phyloP scores from a whole-genome alignment of 1,284 basidiomycete species.

The Agroathelia rolfsii region DNA sequence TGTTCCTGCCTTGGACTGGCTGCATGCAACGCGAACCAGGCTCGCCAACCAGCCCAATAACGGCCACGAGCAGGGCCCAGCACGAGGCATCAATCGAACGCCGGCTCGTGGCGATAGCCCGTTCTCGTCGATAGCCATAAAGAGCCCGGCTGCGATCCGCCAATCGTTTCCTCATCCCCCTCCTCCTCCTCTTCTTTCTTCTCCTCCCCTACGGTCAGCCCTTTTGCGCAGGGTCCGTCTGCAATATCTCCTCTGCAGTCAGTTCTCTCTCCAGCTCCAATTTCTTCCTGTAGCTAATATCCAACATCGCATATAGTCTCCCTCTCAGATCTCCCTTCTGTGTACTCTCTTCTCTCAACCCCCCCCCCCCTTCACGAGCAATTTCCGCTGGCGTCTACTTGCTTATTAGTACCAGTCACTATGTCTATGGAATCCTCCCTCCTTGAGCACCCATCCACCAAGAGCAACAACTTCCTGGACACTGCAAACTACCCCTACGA shows the following conservation, averaged over 20 bases:
- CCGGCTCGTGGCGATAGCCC: too few relatives aligned
- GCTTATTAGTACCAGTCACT: slow-evolving; percentile 20
- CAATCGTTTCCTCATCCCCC: slow-evolving; percentile 15
- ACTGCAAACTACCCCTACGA: slow-evolving; percentile 44
- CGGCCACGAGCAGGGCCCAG: too few relatives aligned
- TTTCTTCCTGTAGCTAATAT: slow-evolving; percentile 9
- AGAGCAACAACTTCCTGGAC: slow-evolving; percentile 43
- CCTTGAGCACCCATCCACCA: slow-evolving; percentile 39
- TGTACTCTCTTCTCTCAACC: slow-evolving; percentile 18
- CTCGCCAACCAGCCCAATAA: too few relatives aligned
- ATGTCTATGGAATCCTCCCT: slow-evolving; percentile 36
- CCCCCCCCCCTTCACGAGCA: slow-evolving; percentile 13
- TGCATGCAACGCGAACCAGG: too few relatives aligned
- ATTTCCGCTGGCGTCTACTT: slow-evolving; percentile 12
- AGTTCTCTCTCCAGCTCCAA: too few relatives aligned
- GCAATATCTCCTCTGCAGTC: too few relatives aligned
- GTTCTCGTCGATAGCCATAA: too few relatives aligned
- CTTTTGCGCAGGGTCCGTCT: too few relatives aligned
- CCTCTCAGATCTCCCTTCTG: slow-evolving; percentile 25
- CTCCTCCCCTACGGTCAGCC: slow-evolving; percentile 2
- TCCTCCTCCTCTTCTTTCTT: slow-evolving; percentile 8
- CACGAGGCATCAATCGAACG: too few relatives aligned
- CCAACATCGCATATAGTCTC: slow-evolving; percentile 22
- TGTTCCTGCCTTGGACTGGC: too few relatives aligned
- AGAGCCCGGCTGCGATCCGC: too few relatives aligned